phyloP scores from a whole-genome alignment of 2,329 filamentous ascomycete genomes.

The Exophiala phaeomuriformis region DNA sequence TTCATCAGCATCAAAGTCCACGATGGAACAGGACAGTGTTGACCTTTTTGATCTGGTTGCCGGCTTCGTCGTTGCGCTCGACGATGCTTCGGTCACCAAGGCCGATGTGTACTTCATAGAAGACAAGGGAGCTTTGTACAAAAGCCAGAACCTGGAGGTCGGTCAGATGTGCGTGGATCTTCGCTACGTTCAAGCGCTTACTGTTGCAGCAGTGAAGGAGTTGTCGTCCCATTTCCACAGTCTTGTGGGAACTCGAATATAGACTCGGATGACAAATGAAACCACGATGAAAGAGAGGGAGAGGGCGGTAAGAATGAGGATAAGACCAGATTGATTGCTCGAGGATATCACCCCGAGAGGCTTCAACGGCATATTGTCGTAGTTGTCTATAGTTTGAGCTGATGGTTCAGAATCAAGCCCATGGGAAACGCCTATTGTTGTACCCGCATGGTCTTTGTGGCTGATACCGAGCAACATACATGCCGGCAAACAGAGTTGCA shows the following conservation, averaged over 20 bases:
- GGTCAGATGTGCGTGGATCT: not conserved
- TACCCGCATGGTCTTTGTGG: not conserved
- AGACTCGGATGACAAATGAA: constrained; percentile 36
- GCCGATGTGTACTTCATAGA: constrained; percentile 35
- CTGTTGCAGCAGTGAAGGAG: constrained; percentile 31
- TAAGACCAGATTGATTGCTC: constrained; percentile 37
- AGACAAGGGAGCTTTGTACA: constrained; percentile 35
- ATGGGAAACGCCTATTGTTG: not conserved
- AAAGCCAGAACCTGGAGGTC: constrained; percentile 31
- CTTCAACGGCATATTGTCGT: constrained; percentile 1
- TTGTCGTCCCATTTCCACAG: constrained; percentile 33
- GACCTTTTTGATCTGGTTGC: constrained; percentile 34
- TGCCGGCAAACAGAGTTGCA: not conserved
- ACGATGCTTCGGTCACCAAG: constrained; percentile 34
- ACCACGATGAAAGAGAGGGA: constrained; percentile 35
- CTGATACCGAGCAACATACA: not conserved
- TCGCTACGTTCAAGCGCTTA: constrained; percentile 15
- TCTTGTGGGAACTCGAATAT: constrained; percentile 33
- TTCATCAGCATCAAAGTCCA: not conserved
- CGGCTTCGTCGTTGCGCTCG: constrained; percentile 19
- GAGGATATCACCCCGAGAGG: constrained; percentile 34
- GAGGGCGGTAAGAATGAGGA: constrained; percentile 37
- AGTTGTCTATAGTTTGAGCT: not conserved
- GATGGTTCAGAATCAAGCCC: not conserved
- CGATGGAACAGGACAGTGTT: not conserved